Percentiles rank a stretch among this genome's conserved stretches.
phyloP scores from a whole-genome alignment of 345 rosid species.

The Aegle marmelos region DNA sequence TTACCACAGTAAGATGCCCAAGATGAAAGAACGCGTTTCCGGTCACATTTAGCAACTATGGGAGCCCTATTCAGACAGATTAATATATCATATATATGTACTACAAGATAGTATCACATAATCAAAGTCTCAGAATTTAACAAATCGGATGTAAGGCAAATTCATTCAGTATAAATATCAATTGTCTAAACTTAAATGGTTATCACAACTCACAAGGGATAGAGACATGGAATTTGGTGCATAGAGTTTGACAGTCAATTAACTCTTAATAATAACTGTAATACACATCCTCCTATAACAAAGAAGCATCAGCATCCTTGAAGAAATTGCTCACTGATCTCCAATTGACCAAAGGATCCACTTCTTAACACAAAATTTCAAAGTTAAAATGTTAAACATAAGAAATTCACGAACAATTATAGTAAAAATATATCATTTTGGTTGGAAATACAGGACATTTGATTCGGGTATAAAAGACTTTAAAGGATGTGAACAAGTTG shows the following conservation, averaged over 20 bases:
- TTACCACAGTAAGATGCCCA: constrained; percentile 79
- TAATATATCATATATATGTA: constrained; percentile 1
- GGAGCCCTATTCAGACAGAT: constrained; percentile 55
- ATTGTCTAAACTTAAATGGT: not conserved
- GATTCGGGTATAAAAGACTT: not conserved
- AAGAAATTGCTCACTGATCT: not conserved
- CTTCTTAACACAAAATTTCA: not conserved
- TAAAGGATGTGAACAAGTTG: not conserved
- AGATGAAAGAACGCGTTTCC: constrained; percentile 72
- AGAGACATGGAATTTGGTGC: not conserved
- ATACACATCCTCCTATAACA: not conserved
- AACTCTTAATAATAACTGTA: not conserved
- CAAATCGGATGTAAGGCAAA: not conserved
- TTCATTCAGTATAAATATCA: not conserved
- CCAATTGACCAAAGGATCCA: not conserved
- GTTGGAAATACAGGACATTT: not conserved
- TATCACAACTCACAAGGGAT: not conserved
- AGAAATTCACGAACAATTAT: not conserved
- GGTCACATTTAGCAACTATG: constrained; percentile 83
- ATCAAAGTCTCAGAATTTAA: not conserved
- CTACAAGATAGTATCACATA: not conserved
- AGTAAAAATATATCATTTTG: not conserved
- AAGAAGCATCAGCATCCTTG: not conserved
- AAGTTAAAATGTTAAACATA: not conserved
- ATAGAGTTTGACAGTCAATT: not conserved